phyloP scores from a whole-genome alignment of 2,329 filamentous ascomycete species.

The Cladosporium sp. region DNA sequence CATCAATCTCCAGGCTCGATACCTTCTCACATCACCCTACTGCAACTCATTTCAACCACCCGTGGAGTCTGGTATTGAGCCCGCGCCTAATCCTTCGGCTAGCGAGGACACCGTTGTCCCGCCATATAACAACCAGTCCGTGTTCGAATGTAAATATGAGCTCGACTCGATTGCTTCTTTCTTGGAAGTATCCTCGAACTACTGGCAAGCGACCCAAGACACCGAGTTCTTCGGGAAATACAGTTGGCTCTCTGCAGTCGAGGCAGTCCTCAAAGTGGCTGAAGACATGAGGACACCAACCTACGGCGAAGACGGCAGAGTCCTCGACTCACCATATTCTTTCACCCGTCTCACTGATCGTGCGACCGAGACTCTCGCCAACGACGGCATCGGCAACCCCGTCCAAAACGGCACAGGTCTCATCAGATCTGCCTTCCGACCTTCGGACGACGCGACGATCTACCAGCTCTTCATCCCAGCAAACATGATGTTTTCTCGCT shows the following conservation, averaged over 20 bases:
- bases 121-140: constrained; percentile 38
- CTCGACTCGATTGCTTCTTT: constrained; percentile 51
- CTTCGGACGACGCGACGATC: constrained; percentile 48
- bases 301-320: constrained; percentile 43
- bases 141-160: constrained; percentile 54
- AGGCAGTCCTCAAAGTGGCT: constrained; percentile 42
- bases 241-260: constrained; percentile 44
- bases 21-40: constrained; percentile 57
- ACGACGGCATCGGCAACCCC: constrained; percentile 50
- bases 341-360: constrained; percentile 41
- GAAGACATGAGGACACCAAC: constrained; percentile 46
- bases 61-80: constrained; percentile 41
- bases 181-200: constrained; percentile 46
- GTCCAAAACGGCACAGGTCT: constrained; percentile 46
- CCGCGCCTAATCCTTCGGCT: constrained; percentile 36
- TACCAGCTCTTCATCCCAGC: constrained; percentile 47
- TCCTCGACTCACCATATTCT: constrained; percentile 42
- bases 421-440: constrained; percentile 47
- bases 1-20: constrained; percentile 68
- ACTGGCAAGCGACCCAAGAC: constrained; percentile 48
- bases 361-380: constrained; percentile 48
- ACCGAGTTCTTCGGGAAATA: constrained; percentile 45
- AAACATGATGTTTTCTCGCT: constrained; percentile 70
- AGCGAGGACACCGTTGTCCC: constrained; percentile 41
- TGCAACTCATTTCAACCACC: constrained; percentile 53